Percentiles rank a stretch among this genome's conserved stretches.
Conservation (phyloP, 2,329 filamentous ascomycete species). For the Chaetothyriales sp. region DNA sequence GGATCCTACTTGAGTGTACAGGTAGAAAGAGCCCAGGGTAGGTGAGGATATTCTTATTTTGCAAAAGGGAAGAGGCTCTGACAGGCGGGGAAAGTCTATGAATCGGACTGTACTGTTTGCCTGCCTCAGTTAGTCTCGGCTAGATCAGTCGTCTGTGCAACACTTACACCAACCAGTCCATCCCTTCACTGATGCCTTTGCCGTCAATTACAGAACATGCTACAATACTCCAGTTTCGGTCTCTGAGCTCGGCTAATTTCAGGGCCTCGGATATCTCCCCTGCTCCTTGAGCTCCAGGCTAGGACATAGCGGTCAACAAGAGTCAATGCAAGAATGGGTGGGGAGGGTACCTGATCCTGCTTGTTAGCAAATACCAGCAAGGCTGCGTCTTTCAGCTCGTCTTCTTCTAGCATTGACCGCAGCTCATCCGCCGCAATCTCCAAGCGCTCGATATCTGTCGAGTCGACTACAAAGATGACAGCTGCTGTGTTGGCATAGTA, state of each 20-base stretch:
- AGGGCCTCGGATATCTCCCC: slow-evolving; percentile 93
- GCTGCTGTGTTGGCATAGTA: slow-evolving; percentile 98
- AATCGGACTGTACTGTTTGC: slow-evolving; percentile 16
- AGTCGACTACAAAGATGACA: slow-evolving; percentile 97
- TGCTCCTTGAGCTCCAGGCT: slow-evolving; percentile 89
- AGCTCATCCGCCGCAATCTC: slow-evolving; percentile 88
- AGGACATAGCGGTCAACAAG: slow-evolving; percentile 24
- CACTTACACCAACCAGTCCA: slow-evolving; percentile 67
- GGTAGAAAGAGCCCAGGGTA: too few relatives aligned
- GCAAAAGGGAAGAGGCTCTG: background rate
- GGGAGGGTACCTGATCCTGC: slow-evolving; percentile 48
- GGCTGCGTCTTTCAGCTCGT: slow-evolving; percentile 84
- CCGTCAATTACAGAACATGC: slow-evolving; percentile 94
- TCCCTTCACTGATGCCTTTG: slow-evolving; percentile 85
- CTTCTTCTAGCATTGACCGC: slow-evolving; percentile 89
- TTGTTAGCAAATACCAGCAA: slow-evolving; percentile 97
- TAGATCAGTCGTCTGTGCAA: background rate
- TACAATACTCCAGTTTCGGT: slow-evolving; percentile 98
- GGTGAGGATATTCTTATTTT: background rate
- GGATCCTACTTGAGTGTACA: too few relatives aligned
- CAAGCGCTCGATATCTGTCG: slow-evolving; percentile 89
- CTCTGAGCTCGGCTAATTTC: slow-evolving; percentile 76
- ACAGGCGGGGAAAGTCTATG: slow-evolving; percentile 3
- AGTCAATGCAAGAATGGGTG: background rate
- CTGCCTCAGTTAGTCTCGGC: slow-evolving; percentile 1